Evolutionary conservation across 75 land plant species (phyloP).

Genomic region (Pinus taeda): DNA sequence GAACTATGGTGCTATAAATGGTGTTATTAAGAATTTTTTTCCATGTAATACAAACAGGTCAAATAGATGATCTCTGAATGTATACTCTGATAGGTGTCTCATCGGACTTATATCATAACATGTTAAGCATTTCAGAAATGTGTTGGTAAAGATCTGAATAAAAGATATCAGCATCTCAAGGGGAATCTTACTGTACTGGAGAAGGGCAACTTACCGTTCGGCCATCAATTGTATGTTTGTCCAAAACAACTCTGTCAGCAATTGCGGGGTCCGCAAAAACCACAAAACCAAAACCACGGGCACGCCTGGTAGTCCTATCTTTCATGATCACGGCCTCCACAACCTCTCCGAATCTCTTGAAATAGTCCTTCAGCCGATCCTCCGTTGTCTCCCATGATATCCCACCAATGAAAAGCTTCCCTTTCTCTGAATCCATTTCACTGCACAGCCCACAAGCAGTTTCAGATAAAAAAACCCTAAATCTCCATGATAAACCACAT

Average conservation of each 20-base stretch:
- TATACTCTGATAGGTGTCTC: neutral
- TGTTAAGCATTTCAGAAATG: neutral
- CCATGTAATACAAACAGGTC: neutral
- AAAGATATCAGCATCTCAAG: neutral
- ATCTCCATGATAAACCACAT: too few relatives aligned
- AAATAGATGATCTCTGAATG: neutral
- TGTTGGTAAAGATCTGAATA: neutral
- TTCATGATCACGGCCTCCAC: conserved; percentile 94
- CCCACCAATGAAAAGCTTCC: conserved; percentile 90
- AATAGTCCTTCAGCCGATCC: conserved; percentile 85
- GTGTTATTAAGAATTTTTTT: neutral
- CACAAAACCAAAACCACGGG: conserved; percentile 93
- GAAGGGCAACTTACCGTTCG: conserved; percentile 44
- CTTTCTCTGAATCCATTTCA: conserved; percentile 78
- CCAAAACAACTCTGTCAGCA: conserved; percentile 81
- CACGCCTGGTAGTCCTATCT: conserved; percentile 95
- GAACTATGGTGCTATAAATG: neutral
- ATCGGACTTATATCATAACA: neutral
- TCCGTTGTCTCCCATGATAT: conserved; percentile 98
- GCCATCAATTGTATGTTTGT: conserved; percentile 88
- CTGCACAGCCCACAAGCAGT: conserved; percentile 4
- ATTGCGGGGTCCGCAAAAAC: conserved; percentile 87
- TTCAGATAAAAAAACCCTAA: neutral
- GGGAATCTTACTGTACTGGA: neutral
- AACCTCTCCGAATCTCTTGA: conserved; percentile 77